phyloP scores from a whole-genome alignment of 73 alveolate genomes.

The Stentor coeruleus region DNA sequence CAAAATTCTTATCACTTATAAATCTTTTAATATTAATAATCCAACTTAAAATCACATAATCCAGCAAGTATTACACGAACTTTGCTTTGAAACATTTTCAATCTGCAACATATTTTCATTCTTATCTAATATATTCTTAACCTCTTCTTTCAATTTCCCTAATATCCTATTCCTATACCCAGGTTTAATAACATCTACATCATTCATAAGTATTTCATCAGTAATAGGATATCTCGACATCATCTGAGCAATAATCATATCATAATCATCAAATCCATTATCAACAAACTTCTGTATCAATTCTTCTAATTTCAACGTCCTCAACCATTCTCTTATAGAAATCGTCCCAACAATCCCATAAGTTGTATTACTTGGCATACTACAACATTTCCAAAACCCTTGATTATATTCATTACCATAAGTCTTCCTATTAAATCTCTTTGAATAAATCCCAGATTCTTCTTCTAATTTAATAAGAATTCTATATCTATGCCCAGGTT shows the following conservation, averaged over 20 bases:
- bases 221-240: background rate
- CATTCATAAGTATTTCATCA: background rate
- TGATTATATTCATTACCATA: background rate
- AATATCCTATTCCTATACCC: background rate
- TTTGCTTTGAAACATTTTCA: no score
- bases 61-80: no score
- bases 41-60: no score
- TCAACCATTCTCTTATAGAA: slow-evolving; percentile 19
- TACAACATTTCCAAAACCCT: background rate
- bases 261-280: slow-evolving; percentile 21
- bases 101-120: no score
- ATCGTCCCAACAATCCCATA: background rate
- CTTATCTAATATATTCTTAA: no score
- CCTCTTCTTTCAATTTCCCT: no score
- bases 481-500: slow-evolving; percentile 15
- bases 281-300: slow-evolving; percentile 2
- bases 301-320: background rate
- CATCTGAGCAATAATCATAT: background rate
- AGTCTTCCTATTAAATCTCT: background rate
- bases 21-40: no score
- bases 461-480: background rate
- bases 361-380: background rate
- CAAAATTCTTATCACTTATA: no score
- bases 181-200: background rate
- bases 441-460: background rate